Base-by-base conservation (phyloP, 164 flowering plant species). In the Chimonanthus praecox region DNA sequence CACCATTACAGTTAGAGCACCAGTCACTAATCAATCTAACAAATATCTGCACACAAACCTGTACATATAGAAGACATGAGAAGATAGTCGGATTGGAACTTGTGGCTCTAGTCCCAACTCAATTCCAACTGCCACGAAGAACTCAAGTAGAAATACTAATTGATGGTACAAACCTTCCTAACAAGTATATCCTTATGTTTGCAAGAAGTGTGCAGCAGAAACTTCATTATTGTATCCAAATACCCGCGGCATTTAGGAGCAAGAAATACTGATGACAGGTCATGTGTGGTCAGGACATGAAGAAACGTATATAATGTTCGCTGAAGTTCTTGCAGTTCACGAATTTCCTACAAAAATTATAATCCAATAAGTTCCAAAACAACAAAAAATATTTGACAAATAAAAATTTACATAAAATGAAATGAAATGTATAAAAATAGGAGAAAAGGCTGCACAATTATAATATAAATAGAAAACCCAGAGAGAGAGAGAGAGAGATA, bases 1-100 rank as follows among this genome's bases (percentile, higher is more conserved):
- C 94, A 33, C 84, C 91, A 74, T 74, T 60, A 43, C 88, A 78
- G 70, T 76, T 71, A 47, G 85, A 33, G 74, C 94, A 89, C 99
- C 99, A 96, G 76, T 96, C 99, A 83, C 88, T 92, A 51, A 96
- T 96, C 64, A 96, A 82, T 81, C 88, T 85, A 74, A 83, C 83
- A 80, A 96, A 91, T 76, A 94, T 91, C 81, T 96, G 99, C 16
- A 96, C 97, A 74, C 97, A 94, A 61, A 92, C 84, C 99, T 96
- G 85, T 62, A 76, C n/a, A 76, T 13, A 58, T 51, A 47, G 51
- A 70, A 44, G 43, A 63, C 67, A 48, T 58, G 3, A 16, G 18
- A 7, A 5, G 21, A 16, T 63, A 18, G 18, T 18, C 7, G 20
- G n/a, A 48, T 45, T 46, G 11, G 16, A 33, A 33, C 33, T 33